Evolutionary conservation across 108 stramenopile genomes (phyloP).

Genomic region (Cyclotella baltica): DNA sequence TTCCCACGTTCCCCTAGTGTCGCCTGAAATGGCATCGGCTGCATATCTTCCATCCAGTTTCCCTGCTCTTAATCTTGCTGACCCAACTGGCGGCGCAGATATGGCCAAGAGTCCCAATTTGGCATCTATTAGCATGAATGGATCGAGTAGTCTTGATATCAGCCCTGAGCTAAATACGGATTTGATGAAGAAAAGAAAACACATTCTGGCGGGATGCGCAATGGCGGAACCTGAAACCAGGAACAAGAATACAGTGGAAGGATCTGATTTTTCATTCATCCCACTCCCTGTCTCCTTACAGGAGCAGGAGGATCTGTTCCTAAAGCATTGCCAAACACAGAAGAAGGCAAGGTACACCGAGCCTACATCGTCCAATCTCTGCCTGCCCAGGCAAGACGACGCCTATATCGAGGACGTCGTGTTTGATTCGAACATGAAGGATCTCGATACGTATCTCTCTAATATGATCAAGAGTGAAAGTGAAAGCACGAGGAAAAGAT

Average conservation of each 20-base stretch:
- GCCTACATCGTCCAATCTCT: background rate
- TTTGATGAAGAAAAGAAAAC: background rate
- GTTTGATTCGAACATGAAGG: background rate
- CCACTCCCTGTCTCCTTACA: background rate
- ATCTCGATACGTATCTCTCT: background rate
- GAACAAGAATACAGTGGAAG: too few species aligned
- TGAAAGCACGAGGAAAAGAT: too few species aligned
- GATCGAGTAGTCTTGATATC: background rate
- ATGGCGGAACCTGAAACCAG: background rate
- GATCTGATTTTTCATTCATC: background rate
- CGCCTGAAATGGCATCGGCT: background rate
- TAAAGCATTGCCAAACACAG: background rate
- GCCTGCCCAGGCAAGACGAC: background rate
- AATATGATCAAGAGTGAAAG: background rate
- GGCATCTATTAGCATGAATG: background rate
- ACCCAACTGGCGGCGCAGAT: background rate
- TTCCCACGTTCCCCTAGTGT: background rate
- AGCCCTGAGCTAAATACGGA: background rate
- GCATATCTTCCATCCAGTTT: background rate
- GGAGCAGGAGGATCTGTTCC: background rate
- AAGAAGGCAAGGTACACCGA: background rate
- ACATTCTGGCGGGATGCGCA: background rate
- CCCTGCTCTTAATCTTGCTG: background rate
- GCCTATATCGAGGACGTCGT: background rate
- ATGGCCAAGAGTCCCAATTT: too few species aligned